Evolutionary conservation across 495 filamentous ascomycete genomes (phyloP).

Genomic region (Penicillium riverlandense): DNA sequence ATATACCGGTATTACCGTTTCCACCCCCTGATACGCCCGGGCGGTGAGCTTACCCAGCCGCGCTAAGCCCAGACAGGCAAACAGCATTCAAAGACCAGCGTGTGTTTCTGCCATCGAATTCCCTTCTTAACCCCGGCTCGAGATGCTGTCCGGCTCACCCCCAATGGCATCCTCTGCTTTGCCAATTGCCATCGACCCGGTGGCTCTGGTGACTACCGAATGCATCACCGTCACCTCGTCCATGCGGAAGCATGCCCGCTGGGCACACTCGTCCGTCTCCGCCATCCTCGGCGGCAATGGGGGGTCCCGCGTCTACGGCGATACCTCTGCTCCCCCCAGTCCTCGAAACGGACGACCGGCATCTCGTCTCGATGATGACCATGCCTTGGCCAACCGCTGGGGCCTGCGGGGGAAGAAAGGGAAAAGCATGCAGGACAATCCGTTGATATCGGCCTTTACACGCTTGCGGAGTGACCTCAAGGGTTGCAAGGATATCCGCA

Average conservation of each 20-base stretch:
- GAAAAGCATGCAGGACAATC: constrained; percentile 97
- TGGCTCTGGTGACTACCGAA: constrained; percentile 95
- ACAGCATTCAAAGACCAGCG: neutral
- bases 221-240: constrained; percentile 97
- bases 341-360: constrained; percentile 20
- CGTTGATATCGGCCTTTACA: constrained; percentile 91
- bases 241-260: constrained; percentile 95
- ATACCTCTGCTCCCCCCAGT: constrained; percentile 31
- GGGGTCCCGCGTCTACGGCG: constrained; percentile 40
- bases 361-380: constrained; percentile 37
- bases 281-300: constrained; percentile 84
- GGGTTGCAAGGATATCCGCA: constrained; percentile 85
- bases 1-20: too few species aligned
- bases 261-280: constrained; percentile 93
- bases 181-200: constrained; percentile 84
- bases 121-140: too few species aligned
- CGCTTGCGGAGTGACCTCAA: constrained; percentile 82
- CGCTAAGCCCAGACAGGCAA: too few species aligned
- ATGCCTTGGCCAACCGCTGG: constrained; percentile 62
- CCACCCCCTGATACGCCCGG: too few species aligned
- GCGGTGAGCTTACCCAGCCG: too few species aligned
- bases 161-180: constrained; percentile 14
- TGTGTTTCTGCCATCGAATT: constrained; percentile 8
- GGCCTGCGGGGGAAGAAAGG: constrained; percentile 93
- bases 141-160: too few species aligned